A percentile compares a stretch with the other conserved stretches of the same genome.
Conservation (phyloP, 225 moss, liverwort and hornwort genomes). For the Physcomitrellopsis africana region DNA sequence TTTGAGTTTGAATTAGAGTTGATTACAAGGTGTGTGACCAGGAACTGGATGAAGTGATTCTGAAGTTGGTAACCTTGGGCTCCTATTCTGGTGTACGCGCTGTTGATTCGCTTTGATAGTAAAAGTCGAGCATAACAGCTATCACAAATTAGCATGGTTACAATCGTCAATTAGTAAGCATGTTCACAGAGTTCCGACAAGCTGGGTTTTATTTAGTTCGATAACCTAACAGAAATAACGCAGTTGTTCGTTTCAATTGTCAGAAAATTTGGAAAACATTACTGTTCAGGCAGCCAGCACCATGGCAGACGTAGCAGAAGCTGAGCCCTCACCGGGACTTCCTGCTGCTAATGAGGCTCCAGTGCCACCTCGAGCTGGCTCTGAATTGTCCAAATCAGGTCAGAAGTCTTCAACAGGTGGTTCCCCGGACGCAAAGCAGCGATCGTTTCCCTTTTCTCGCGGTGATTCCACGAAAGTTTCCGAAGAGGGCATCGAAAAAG, state of each 20-base stretch:
- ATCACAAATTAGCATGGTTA: background rate
- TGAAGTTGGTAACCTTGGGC: background rate
- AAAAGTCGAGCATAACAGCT: background rate
- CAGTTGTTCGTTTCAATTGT: background rate
- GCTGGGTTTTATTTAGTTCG: background rate
- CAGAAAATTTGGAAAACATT: conserved; percentile 22
- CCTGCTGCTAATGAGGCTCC: conserved; percentile 31
- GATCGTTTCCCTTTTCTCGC: conserved; percentile 45
- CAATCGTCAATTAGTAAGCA: background rate
- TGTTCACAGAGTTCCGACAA: background rate
- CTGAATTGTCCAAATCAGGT: conserved; percentile 15
- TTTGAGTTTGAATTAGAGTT: conserved; percentile 21
- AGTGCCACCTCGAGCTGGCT: conserved; percentile 23
- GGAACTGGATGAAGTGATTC: background rate
- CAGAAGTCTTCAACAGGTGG: background rate
- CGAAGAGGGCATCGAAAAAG: conserved; percentile 35
- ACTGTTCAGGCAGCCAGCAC: conserved; percentile 21
- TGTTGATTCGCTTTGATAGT: too few relatives aligned
- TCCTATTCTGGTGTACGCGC: background rate
- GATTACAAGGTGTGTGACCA: conserved; percentile 8
- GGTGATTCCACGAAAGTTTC: conserved; percentile 29
- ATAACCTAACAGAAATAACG: conserved; percentile 2
- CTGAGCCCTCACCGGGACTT: conserved; percentile 35
- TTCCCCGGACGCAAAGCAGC: conserved; percentile 36
- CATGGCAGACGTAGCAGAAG: conserved; percentile 44